phyloP scores from a whole-genome alignment of 208 protist genomes.

The Lotmaria passim region DNA sequence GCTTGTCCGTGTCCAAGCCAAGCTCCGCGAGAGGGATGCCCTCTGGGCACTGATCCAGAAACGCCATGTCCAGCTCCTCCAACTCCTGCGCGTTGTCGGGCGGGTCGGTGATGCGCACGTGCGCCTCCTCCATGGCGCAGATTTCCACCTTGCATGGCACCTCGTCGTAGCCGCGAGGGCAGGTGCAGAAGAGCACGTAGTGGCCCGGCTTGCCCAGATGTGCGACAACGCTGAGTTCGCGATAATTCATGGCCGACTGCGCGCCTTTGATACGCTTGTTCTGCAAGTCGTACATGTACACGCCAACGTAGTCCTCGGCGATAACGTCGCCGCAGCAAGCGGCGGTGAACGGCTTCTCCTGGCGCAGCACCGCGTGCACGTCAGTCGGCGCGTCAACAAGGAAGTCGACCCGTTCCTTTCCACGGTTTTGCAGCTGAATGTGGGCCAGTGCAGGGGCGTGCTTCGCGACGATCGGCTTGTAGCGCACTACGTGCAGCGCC shows the following conservation, averaged over 20 bases:
- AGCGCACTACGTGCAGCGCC: conserved; percentile 45
- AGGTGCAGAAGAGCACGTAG: conserved; percentile 68
- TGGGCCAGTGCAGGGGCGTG: conserved; percentile 76
- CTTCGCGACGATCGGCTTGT: conserved; percentile 58
- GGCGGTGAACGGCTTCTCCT: conserved; percentile 72
- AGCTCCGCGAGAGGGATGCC: conserved; percentile 49
- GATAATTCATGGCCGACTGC: conserved; percentile 68
- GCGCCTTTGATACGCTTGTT: conserved; percentile 67
- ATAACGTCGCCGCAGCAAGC: conserved; percentile 59
- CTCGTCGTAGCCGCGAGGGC: conserved; percentile 38
- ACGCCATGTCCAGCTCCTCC: conserved; percentile 46
- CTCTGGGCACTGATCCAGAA: conserved; percentile 44
- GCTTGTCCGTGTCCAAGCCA: conserved; percentile 37
- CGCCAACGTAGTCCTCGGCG: conserved; percentile 73
- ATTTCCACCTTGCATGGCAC: conserved; percentile 63
- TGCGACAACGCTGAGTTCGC: conserved; percentile 72
- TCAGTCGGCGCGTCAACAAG: conserved; percentile 74
- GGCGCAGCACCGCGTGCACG: conserved; percentile 72
- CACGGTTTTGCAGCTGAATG: conserved; percentile 55
- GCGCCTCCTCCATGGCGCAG: conserved; percentile 44
- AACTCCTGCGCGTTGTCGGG: conserved; percentile 49
- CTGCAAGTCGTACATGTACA: conserved; percentile 75
- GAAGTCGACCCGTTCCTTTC: conserved; percentile 76
- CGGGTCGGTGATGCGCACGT: conserved; percentile 62
- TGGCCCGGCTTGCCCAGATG: conserved; percentile 59